These are phyloP conservation scores for Alternaria atra DNA, from an alignment of 2,329 filamentous ascomycete species.

Conservation along the genomic window DNA sequence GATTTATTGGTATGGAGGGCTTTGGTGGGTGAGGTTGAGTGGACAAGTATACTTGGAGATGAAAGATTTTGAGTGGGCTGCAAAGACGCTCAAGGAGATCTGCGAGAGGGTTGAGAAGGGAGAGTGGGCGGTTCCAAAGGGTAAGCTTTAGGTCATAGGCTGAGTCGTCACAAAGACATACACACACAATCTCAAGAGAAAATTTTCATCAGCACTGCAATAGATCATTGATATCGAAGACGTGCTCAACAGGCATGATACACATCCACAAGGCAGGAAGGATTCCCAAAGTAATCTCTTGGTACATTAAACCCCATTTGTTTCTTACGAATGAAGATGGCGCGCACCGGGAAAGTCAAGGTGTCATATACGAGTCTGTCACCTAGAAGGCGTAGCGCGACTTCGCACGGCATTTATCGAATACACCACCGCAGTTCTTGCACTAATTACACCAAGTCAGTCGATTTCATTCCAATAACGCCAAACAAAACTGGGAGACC, in stretches of 20 bases:
- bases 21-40: constrained; percentile 77
- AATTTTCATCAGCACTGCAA: not conserved
- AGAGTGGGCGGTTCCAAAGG: constrained; percentile 43
- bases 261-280: not conserved
- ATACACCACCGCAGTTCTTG: constrained; percentile 7
- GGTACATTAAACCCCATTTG: not conserved
- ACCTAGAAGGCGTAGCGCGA: constrained; percentile 5
- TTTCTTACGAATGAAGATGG: not conserved
- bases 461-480: not conserved
- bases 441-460: constrained; percentile 7
- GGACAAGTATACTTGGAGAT: constrained; percentile 86
- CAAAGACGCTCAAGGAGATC: constrained; percentile 65
- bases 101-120: constrained; percentile 61
- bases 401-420: constrained; percentile 7
- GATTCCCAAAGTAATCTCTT: not conserved
- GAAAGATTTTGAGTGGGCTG: constrained; percentile 78
- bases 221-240: not conserved
- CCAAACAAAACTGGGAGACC: not conserved
- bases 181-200: not conserved
- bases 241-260: not conserved
- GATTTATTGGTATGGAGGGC: constrained; percentile 67
- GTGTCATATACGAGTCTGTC: not conserved
- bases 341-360: not conserved
- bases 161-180: not conserved
- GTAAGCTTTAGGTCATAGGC: constrained; percentile 13